These are phyloP conservation scores for Medicago lupulina DNA, from an alignment of 306 rosid species.

Conservation along the genomic window DNA sequence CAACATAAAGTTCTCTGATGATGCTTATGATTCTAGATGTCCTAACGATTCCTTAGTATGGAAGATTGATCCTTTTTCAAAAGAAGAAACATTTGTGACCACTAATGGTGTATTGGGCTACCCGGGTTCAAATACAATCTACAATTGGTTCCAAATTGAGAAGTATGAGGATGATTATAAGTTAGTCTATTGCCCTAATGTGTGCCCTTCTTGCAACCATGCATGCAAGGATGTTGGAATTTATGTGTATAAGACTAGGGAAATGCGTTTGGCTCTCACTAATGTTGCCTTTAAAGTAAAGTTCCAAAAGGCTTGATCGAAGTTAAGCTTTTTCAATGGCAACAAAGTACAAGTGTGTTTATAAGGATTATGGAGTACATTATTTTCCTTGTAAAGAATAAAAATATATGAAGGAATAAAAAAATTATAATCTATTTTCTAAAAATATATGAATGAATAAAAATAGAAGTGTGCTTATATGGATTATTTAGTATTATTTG, in stretches of 20 bases:
- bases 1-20: constrained; percentile 51
- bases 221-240: constrained; percentile 32
- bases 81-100: constrained; percentile 45
- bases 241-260: not conserved
- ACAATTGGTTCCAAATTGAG: constrained; percentile 66
- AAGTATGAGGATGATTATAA: constrained; percentile 48
- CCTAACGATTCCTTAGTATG: constrained; percentile 40
- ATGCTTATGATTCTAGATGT: constrained; percentile 16
- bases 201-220: constrained; percentile 35
- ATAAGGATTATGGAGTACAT: not conserved
- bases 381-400: not conserved
- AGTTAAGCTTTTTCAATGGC: not conserved
- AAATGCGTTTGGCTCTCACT: constrained; percentile 31
- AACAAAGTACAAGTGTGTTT: not conserved
- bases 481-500: no score
- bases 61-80: constrained; percentile 41
- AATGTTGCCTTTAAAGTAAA: constrained; percentile 27
- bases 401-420: not conserved
- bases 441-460: no score
- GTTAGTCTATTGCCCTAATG: constrained; percentile 59
- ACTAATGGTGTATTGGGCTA: constrained; percentile 49
- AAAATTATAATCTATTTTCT: not conserved
- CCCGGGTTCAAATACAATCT: constrained; percentile 33
- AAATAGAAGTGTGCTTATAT: no score
- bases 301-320: not conserved